Evolutionary conservation across 2,329 filamentous ascomycete species (phyloP), one percentile per base, ranked within the genome.

Genomic region (Fusarium graminum): DNA sequence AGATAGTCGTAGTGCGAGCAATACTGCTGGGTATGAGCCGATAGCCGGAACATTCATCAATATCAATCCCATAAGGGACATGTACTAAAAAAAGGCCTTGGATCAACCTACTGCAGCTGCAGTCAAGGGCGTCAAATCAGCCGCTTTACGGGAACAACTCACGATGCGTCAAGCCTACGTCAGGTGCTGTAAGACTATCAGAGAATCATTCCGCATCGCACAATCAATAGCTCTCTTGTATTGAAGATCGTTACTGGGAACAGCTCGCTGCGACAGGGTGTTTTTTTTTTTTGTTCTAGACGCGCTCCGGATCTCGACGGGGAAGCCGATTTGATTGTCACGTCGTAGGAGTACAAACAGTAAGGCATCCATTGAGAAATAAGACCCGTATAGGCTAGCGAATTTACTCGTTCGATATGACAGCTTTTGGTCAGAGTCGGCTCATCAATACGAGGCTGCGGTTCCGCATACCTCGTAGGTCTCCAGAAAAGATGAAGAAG

Each of bases 161-260:
- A 68, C 55, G 30, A 40, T 56, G 65, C 65, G 60, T 67, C 65
- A 67, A 67, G 43, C 38, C 47, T 62, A 67, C 65, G 65, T 65
- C 65, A 67, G 47, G 47, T 14, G 28, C 22, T 25, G 32, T 59
- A 43, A 17, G 22, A 40, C 39, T 54, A 51, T 51, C 19, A 32
- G 30, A 26, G 11, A 36, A 34, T 49, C 45, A 44, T 55, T 38
- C 34, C 16, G 16, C 16, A 54, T 29, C 32, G 50, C 41, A 46
- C 40, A 39, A 16, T 46, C 25, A 46, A 9, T 29, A 30, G 14
- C 32, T 40, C 16, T 40, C n/a, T 17, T 16, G 34, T 13, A 39
- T 26, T 30, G 57, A 30, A 40, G 30, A 44, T 60, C 51, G 6
- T 22, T 22, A 22, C 22, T 22, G 43, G 25, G 14, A 11, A 17